Base-by-base conservation (phyloP, 305 asterid species). In the Fraxinus ornus region DNA sequence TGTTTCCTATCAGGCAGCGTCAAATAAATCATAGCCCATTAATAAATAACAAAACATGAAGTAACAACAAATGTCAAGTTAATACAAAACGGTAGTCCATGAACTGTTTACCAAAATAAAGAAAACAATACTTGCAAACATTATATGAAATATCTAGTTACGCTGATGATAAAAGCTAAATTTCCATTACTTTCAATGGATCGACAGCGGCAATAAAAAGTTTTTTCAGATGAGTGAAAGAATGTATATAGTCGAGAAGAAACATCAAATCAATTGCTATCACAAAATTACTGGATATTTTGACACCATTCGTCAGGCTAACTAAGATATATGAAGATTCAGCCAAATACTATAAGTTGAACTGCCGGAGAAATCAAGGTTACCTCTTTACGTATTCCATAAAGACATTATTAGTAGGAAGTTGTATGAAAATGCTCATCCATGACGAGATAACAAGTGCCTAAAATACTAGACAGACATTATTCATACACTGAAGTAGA, bases 1-100 rank as follows among this genome's bases (percentile, higher is more conserved):
- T 66, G 95, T 90, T 79, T 95, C 99, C 99, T 95, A 82, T 81
- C 55, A 78, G 81, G 76, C 32, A 75, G 49, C 78, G 35, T 79
- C 77, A 84, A 37, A 41, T 79, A 36, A 62, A 81, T 30, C 41
- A 41, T 73, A 72, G 47, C 52, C 57, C 79, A 2, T 55, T 55
- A 19, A 76, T 5, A 21, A 76, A 3, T 19, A 57, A 44, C 47
- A 62, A 70, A 84, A 72, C 30, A 30, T 68, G 26, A 79, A 75
- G 6, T 66, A 32, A 21, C 21, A 78, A 47, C 64, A 79, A 32
- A 64, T 15, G 33, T 33, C 75, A 78, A 79, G 8, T 7, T 74
- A 68, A 79, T 32, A n/a, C 66, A 49, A 76, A 77, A 70, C 6
- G 22, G 73, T 13, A 75, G 75, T 44, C 17, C 24, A 75, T 49